Base-by-base conservation (phyloP, 495 filamentous ascomycete genomes). In the Penicillium samsonianum region DNA sequence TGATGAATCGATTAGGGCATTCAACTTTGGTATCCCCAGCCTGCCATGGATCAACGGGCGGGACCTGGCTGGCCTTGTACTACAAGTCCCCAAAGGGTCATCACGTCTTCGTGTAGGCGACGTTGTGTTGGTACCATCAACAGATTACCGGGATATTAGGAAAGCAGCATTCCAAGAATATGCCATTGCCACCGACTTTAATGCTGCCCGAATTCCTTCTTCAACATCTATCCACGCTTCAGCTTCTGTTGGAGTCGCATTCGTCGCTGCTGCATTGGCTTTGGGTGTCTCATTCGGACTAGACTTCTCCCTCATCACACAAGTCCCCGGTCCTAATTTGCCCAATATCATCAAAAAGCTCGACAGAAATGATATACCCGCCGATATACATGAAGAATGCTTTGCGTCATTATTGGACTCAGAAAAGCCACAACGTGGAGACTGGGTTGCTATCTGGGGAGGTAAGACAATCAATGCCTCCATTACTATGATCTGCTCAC, bases 91-190 rank as follows among this genome's bases (percentile, higher is more conserved):
- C 3, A 68, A 70, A 20, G 57, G 65, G 5, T 55, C 65, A 10
- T 75, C 79, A 0, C 76, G 82, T 31, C 66, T 87, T 25, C 71
- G 73, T 40, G 65, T 72, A 26, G 81, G 84, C 25, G 84, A 88
- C 51, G 67, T 78, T 42, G 85, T 89, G 8, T 75, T 87, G 19
- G 82, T 80, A 1, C 80, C 84, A 12, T 88, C 86, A 7, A 90
- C 86, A 25, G 87, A 90, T 69, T 89, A 89, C 64, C 81, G 87
- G 1, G 86, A 90, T 58, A 78, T 84, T 44, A 76, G 87, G 30
- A 88, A 88, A 69, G 80, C 85, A 0, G 80, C 85, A 10, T 90
- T 85, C 65, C 87, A 89, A 67, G 78, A 89, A 70, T 89, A 88
- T 64, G 78, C 82, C 25, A 75, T 88, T 11, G 78, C 83, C 0